phyloP scores from a whole-genome alignment of 768 basidiomycete species.

The Postia placenta region DNA sequence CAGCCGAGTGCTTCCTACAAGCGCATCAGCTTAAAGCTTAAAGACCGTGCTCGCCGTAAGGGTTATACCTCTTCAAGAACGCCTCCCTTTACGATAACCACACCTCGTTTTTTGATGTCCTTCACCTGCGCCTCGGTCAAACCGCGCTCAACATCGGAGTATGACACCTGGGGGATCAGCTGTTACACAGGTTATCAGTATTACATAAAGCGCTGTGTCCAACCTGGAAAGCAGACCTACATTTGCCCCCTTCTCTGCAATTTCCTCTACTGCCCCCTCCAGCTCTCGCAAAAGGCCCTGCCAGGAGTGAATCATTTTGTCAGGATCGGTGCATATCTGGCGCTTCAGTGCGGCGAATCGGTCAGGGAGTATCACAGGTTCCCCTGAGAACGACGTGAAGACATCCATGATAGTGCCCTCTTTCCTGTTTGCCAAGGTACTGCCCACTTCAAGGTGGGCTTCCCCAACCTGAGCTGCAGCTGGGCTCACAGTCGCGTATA shows the following conservation, averaged over 20 bases:
- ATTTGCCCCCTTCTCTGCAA: constrained; percentile 39
- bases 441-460: no score
- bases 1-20: constrained; percentile 51
- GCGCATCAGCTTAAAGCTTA: neutral
- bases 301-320: constrained; percentile 47
- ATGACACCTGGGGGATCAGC: constrained; percentile 48
- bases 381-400: constrained; percentile 39
- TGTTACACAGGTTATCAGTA: no score
- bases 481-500: neutral
- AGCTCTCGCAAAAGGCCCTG: constrained; percentile 46
- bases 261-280: constrained; percentile 38
- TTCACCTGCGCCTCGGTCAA: constrained; percentile 39
- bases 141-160: constrained; percentile 38
- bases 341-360: constrained; percentile 60
- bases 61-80: constrained; percentile 47
- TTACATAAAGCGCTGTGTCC: no score
- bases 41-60: constrained; percentile 21
- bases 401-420: constrained; percentile 40
- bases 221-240: no score
- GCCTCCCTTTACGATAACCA: constrained; percentile 51
- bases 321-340: constrained; percentile 34
- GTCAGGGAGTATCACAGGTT: constrained; percentile 38
- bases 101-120: constrained; percentile 45
- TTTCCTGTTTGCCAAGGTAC: constrained; percentile 15
- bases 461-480: neutral